phyloP scores from a whole-genome alignment of 768 basidiomycete genomes.

The Russula olivacea region DNA sequence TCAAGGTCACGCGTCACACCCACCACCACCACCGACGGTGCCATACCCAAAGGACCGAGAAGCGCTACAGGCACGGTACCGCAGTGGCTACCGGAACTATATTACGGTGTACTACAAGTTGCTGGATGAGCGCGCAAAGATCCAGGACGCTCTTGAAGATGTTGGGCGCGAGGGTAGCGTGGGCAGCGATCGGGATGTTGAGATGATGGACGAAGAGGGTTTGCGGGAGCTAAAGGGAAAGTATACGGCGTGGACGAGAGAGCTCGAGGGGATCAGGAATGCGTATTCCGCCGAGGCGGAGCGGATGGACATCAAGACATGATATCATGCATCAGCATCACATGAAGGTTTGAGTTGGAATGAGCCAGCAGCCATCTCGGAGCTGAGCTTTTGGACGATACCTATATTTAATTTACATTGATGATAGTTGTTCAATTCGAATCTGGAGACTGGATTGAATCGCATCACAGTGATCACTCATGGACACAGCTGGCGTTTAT shows the following conservation, averaged over 20 bases:
- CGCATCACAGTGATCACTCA: too few relatives aligned
- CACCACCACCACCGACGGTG: constrained; percentile 19
- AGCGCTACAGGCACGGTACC: constrained; percentile 49
- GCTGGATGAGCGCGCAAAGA: constrained; percentile 44
- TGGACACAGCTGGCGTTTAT: too few relatives aligned
- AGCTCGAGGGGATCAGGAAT: constrained; percentile 46
- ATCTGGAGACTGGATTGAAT: not conserved
- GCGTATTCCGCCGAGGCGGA: constrained; percentile 33
- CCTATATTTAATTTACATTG: constrained; percentile 12
- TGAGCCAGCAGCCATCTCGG: too few relatives aligned
- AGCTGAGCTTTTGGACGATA: constrained; percentile 1
- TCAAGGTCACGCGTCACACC: constrained; percentile 7
- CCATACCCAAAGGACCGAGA: constrained; percentile 45
- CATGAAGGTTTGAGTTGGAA: too few relatives aligned
- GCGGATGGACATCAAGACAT: constrained; percentile 18
- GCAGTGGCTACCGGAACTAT: constrained; percentile 47
- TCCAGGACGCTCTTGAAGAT: constrained; percentile 47
- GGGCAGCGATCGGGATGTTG: constrained; percentile 50
- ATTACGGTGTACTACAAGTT: constrained; percentile 43
- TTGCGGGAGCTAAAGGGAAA: constrained; percentile 40
- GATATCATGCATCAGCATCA: not conserved
- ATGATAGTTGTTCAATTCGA: not conserved
- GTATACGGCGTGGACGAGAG: constrained; percentile 45
- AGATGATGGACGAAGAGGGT: constrained; percentile 41
- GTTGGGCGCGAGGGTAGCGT: constrained; percentile 33